Evolutionary conservation across 176 grass and related monocot genomes (phyloP), one percentile per base, ranked within the genome.

Genomic region (Carex myosuroides): DNA sequence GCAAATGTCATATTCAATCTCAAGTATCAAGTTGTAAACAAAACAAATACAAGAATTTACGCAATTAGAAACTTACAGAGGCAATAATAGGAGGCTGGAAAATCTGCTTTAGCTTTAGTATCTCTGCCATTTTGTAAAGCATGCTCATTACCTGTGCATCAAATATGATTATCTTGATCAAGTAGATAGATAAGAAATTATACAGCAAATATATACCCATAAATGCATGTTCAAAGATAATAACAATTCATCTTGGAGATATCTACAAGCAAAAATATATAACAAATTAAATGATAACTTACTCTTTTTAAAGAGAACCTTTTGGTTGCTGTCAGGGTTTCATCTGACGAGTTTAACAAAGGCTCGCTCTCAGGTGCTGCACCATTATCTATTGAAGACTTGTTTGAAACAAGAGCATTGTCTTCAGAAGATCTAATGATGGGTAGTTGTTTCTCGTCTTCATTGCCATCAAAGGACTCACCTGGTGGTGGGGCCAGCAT

Each of bases 401-500:
- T 96, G 13, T 79, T 62, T 67, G 63, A 21, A 73, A 86, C 85
- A 66, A 84, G 83, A 46, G 77, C 81, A 5, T 6, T 50, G 59
- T 85, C 90, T 72, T 87, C 86, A 62, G 59, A 6, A 65, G 60
- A 52, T 69, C 48, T 69, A 52, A 22, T 50, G 17, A 66, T 54
- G 20, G 81, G 81, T 66, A 83, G 63, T 68, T 81, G 91, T 44
- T 89, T 91, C 62, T 84, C 83, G 5, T 89, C 93, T 16, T 93
- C 91, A 35, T 48, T 42, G 8, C 70, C 84, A 96, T 96, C 91
- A 93, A 98, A 98, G 46, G 88, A 92, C 83, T 83, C 59, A 22
- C 91, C 97, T 46, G 85, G 89, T 76, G 97, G 97, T 69, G 97
- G 93, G 72, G 93, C 91, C 88, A 99, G 91, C 97, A 99, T 99